Conservation (phyloP, 371 early-diverging fungal species). For the Actinomucor elegans region DNA sequence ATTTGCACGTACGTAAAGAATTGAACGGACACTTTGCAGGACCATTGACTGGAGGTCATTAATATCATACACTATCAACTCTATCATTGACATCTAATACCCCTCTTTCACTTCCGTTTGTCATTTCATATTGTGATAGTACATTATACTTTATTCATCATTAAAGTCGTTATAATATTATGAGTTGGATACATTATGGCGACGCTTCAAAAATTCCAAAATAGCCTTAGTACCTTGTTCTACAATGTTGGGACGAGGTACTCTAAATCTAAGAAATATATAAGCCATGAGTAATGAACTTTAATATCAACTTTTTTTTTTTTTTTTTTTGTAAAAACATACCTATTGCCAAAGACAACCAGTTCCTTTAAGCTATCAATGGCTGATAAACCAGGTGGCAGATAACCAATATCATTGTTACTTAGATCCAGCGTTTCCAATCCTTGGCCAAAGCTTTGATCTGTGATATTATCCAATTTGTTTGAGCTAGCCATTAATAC, state of each 20-base stretch:
- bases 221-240: conserved; percentile 64
- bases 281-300: not conserved
- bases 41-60: conserved; percentile 13
- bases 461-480: conserved; percentile 46
- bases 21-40: conserved; percentile 34
- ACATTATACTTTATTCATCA: no score
- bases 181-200: conserved; percentile 9
- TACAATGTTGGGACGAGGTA: conserved; percentile 62
- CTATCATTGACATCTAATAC: no score
- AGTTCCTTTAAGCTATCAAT: conserved; percentile 50
- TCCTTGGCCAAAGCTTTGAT: conserved; percentile 39
- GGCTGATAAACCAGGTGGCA: conserved; percentile 63
- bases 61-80: not conserved
- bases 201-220: conserved; percentile 54
- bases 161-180: no score
- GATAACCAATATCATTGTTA: conserved; percentile 57
- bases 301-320: no score
- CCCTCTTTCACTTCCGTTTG: no score
- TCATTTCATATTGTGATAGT: no score
- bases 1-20: conserved; percentile 42
- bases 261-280: conserved; percentile 47
- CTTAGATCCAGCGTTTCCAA: conserved; percentile 54
- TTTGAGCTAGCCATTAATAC: conserved; percentile 50
- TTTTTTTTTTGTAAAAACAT: no score
- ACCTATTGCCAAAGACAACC: conserved; percentile 60